Percentiles rank a stretch among this genome's conserved stretches.
Evolutionary conservation across 164 flowering plant species (phyloP).

Genomic region (Magnolia kwangsiensis): DNA sequence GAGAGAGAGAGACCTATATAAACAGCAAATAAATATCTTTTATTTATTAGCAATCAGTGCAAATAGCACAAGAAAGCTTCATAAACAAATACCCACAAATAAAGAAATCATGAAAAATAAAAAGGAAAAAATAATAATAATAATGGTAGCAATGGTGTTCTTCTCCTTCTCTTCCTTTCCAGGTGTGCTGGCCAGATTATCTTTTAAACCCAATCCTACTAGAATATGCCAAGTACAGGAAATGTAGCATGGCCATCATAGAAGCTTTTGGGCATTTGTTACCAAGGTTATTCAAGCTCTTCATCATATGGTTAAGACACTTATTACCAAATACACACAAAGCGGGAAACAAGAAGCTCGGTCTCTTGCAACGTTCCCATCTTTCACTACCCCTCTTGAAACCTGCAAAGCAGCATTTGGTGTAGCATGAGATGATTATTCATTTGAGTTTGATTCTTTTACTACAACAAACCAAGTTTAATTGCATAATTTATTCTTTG

Average conservation of each 20-base stretch:
- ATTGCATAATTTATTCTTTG: too few relatives aligned
- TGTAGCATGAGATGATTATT: too few relatives aligned
- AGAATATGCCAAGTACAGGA: slow-evolving; percentile 10
- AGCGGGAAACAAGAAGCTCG: slow-evolving; percentile 2
- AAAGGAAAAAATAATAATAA: background rate
- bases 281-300: background rate
- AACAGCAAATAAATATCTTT: background rate
- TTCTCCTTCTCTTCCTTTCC: background rate
- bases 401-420: slow-evolving; percentile 14
- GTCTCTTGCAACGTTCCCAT: slow-evolving; percentile 14
- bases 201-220: slow-evolving; percentile 3
- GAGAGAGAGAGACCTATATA: background rate
- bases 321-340: slow-evolving; percentile 10
- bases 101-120: background rate
- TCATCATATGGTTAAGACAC: background rate
- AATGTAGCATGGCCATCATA: slow-evolving; percentile 11
- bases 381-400: slow-evolving; percentile 14
- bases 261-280: slow-evolving; percentile 11
- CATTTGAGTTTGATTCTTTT: too few relatives aligned
- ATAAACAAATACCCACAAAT: too few relatives aligned
- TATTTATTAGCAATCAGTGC: background rate
- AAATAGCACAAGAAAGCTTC: background rate
- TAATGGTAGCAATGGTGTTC: background rate
- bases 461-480: too few relatives aligned
- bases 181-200: background rate